A percentile compares a stretch with the other conserved stretches of the same genome.
Conservation (phyloP, 768 basidiomycete species). For the Boletus bicolor region DNA sequence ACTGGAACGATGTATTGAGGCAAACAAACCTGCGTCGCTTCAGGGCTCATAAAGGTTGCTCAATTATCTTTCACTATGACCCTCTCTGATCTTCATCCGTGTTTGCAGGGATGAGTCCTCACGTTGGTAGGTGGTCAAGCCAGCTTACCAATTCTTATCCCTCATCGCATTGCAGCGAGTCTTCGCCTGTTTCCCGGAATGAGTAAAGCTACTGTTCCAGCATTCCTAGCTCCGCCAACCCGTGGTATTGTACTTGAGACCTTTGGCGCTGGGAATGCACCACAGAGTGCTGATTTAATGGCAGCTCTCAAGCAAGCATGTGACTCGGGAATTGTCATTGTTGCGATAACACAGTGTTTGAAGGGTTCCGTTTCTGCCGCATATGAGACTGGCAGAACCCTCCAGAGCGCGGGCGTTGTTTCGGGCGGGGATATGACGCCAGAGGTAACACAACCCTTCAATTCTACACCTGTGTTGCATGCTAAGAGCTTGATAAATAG, state of each 20-base stretch:
- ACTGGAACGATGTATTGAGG: conserved; percentile 85
- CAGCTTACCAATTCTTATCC: conserved; percentile 2
- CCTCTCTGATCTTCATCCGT: conserved; percentile 10
- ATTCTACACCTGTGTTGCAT: not conserved
- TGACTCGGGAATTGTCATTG: conserved; percentile 78
- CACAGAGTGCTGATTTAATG: conserved; percentile 73
- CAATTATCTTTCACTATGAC: not conserved
- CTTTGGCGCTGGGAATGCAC: conserved; percentile 92
- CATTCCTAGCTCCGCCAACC: conserved; percentile 72
- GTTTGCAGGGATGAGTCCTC: conserved; percentile 66
- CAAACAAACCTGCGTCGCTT: conserved; percentile 79
- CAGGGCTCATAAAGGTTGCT: conserved; percentile 69
- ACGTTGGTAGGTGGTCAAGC: conserved; percentile 59
- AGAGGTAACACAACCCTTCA: conserved; percentile 51
- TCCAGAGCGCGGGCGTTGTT: conserved; percentile 73
- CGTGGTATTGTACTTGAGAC: conserved; percentile 86
- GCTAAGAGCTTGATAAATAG: conserved; percentile 37
- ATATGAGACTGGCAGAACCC: conserved; percentile 73
- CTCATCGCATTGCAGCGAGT: conserved; percentile 50
- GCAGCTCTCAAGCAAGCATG: conserved; percentile 78
- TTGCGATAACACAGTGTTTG: conserved; percentile 88
- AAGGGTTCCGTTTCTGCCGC: conserved; percentile 84
- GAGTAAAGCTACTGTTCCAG: conserved; percentile 64
- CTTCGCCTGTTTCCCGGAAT: conserved; percentile 89
- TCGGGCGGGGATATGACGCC: conserved; percentile 93